Base-by-base conservation (phyloP, 495 filamentous ascomycete genomes). In the Daldinia decipiens region DNA sequence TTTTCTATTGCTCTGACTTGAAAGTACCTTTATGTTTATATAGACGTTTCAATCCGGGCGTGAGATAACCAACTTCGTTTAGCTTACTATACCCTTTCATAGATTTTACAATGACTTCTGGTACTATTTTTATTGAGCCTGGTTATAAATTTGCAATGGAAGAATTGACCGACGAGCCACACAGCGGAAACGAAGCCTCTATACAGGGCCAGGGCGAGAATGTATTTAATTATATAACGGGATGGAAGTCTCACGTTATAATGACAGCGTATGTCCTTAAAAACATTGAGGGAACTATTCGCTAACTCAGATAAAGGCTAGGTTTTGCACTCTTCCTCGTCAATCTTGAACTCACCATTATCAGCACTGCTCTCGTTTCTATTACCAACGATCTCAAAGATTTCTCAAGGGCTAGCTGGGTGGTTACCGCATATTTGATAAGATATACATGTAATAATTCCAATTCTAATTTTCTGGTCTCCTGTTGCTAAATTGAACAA, bases 401-500 rank as follows among this genome's bases (percentile, higher is more conserved):
- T 11, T 86, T 84, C 53, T 68, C 73, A 31, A 75, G 79, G 56
- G 74, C 71, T 12, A 80, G 78, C 54, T 87, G 85, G 85, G 72
- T 87, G 9, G 71, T 86, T 15, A 83, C 81, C 2, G 79, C 74
- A 5, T 87, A 87, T 62, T 58, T 87, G 24, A 68, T 84, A 55
- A 84, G 80, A 0, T 84, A 84, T 40, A 80, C 79, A 47, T 79
- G 83, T 83, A 19, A 53, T 47, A 38, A 11, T 4, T 4, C 1
- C 21, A 0, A 26, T 29, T 11, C 7, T 29, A 1, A 7, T 24
- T 26, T 19, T 11, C 24, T 11, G 31, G 21, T 24, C 15, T n/a
- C n/a, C 8, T 13, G n/a, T n/a, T 26, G 8, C 12, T 15, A 13
- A 39, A 55, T 24, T 26, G 12, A 8, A 3, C 3, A 7, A 4